Evolutionary conservation across 257 asterid genomes (phyloP).

Genomic region (Lithospermum erythrorhizon): DNA sequence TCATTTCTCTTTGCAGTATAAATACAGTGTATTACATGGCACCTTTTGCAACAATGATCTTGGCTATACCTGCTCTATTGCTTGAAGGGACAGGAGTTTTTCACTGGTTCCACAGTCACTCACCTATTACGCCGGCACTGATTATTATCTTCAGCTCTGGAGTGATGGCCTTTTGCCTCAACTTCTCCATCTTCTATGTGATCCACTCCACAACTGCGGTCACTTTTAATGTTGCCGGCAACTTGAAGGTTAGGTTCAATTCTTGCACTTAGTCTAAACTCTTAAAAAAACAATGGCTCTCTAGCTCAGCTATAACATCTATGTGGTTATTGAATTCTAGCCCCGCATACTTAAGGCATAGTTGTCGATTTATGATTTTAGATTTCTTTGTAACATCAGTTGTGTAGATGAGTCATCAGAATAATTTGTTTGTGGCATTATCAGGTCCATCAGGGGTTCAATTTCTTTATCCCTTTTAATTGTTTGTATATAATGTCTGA

Average conservation of each 20-base stretch:
- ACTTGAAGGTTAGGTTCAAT: conserved; percentile 48
- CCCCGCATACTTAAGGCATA: too few relatives aligned
- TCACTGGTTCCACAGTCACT: conserved; percentile 46
- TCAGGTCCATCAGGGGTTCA: too few relatives aligned
- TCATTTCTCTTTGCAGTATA: conserved; percentile 31
- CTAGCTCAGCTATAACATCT: too few relatives aligned
- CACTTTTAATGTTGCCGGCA: conserved; percentile 85
- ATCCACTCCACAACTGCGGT: conserved; percentile 86
- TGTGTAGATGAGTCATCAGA: too few relatives aligned
- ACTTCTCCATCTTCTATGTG: conserved; percentile 73
- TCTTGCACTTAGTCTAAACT: neutral
- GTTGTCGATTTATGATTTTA: too few relatives aligned
- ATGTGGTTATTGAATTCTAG: too few relatives aligned
- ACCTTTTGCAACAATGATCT: conserved; percentile 72
- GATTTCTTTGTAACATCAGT: too few relatives aligned
- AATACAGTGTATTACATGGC: conserved; percentile 86
- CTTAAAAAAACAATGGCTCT: too few relatives aligned
- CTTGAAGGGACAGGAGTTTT: conserved; percentile 58
- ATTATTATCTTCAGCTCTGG: conserved; percentile 62
- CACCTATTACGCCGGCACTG: conserved; percentile 41
- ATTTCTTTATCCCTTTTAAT: too few relatives aligned
- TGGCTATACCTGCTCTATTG: conserved; percentile 51
- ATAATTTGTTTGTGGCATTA: too few relatives aligned
- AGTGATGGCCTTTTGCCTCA: conserved; percentile 64
- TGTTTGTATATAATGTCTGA: too few relatives aligned